Percentiles rank a stretch among this genome's conserved stretches.
These are phyloP conservation scores for Hyphopichia buzzinii DNA, from an alignment of 1,139 yeast genomes.

Conservation along the genomic window DNA sequence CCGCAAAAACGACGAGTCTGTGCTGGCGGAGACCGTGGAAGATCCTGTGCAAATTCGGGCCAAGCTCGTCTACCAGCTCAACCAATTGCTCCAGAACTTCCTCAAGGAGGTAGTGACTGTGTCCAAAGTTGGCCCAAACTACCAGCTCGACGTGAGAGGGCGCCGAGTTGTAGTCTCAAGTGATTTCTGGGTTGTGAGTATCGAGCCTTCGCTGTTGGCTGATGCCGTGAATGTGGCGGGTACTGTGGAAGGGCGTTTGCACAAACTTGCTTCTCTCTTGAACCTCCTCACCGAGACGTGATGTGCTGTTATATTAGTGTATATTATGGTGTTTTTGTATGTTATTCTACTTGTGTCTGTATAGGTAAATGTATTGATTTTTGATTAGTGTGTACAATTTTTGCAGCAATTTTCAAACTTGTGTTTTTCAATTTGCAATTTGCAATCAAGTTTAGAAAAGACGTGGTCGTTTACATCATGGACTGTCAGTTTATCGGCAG, in stretches of 20 bases:
- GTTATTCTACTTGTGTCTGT: too few relatives aligned
- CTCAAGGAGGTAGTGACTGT: neutral
- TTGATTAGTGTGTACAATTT: too few relatives aligned
- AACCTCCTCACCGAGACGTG: neutral
- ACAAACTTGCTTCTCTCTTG: conserved; percentile 1
- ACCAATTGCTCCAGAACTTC: neutral
- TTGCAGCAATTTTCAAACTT: too few relatives aligned
- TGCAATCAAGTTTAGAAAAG: too few relatives aligned
- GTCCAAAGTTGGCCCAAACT: neutral
- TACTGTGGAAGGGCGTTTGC: conserved; percentile 1
- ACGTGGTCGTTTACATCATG: too few relatives aligned
- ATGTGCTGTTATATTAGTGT: neutral
- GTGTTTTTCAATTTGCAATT: too few relatives aligned
- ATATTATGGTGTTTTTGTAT: neutral
- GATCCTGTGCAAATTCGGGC: conserved; percentile 1
- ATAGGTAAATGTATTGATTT: too few relatives aligned
- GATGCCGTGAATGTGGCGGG: neutral
- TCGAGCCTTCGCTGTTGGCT: neutral
- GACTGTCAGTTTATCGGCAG: too few relatives aligned
- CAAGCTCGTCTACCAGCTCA: conserved; percentile 3
- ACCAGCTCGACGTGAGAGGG: neutral
- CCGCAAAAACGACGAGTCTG: conserved; percentile 1
- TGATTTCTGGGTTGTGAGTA: neutral
- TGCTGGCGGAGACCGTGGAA: neutral
- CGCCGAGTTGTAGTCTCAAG: neutral